Evolutionary conservation across 2,329 filamentous ascomycete species (phyloP), one percentile per base, ranked within the genome.

Genomic region (Alternaria sp.): DNA sequence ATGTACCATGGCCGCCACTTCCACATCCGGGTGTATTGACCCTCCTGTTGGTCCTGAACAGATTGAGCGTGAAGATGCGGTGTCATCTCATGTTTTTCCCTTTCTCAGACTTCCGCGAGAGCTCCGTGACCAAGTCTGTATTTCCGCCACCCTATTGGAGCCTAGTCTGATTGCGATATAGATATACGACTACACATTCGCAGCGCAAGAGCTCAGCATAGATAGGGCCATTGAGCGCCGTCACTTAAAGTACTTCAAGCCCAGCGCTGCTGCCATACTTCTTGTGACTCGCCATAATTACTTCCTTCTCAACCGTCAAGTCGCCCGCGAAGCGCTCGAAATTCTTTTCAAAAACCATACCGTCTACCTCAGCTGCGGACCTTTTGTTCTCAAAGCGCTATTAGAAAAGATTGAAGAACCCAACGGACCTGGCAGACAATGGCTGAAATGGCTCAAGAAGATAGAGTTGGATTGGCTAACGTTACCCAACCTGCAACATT

Each of bases 381-480:
- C 75, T 0, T 78, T 72, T 36, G 72, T 78, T 3, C 62, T 78
- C n/a, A 74, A 73, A 28, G 57, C 69, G 0, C 57, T 78, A 2
- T 65, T 78, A 7, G 48, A 66, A 11, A 65, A 61, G 20, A 73
- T 78, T 22, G 73, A 76, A 54, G 58, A 68, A 26, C 62, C 65
- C 6, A 62, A 69, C 7, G 69, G 64, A 2, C 56, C 61, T 3
- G 71, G 72, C 43, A 67, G 65, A 34, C 65, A 72, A 39, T 76
- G 73, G 73, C 66, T 78, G 36, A 61, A 60, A 34, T 74, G 70
- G 68, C 59, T 78, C 16, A 74, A 72, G 53, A 64, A 62, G 12
- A 70, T 78, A 9, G 71, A 76, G 43, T 53, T 78, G 1, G 72
- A 78, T 51, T 78, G 76, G 76, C 65, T 72, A 36, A 78, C 75